Conservation (phyloP, 202 grass and related monocot species). For the Miscanthus sacchariflorus region DNA sequence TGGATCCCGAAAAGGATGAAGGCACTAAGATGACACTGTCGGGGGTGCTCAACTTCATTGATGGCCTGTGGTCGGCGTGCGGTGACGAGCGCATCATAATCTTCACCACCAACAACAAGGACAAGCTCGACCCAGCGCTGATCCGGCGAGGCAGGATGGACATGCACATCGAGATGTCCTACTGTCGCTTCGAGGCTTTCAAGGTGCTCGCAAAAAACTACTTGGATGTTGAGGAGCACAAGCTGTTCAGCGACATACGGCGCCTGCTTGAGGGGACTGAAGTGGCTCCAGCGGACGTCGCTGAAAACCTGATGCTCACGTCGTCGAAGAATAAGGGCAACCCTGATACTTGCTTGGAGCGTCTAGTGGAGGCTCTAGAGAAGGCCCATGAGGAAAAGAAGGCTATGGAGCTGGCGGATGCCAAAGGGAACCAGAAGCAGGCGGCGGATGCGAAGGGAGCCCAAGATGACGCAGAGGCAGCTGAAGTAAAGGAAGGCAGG, state of each 20-base stretch:
- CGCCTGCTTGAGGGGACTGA: constrained; percentile 40
- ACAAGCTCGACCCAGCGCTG: constrained; percentile 66
- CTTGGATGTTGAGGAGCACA: constrained; percentile 2
- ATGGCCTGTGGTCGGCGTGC: constrained; percentile 65
- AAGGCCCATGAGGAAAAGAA: too few relatives aligned
- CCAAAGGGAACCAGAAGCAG: too few relatives aligned
- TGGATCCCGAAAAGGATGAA: too few relatives aligned
- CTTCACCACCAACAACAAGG: constrained; percentile 70
- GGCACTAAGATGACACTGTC: constrained; percentile 63
- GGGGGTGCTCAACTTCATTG: constrained; percentile 70
- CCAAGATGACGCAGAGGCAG: too few relatives aligned
- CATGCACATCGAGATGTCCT: constrained; percentile 78
- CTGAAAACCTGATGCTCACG: constrained; percentile 46
- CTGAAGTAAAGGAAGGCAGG: too few relatives aligned
- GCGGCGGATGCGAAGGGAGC: too few relatives aligned
- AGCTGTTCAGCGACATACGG: constrained; percentile 22
- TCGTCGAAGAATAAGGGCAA: not conserved
- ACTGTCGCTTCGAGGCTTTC: constrained; percentile 52
- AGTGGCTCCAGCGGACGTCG: constrained; percentile 48
- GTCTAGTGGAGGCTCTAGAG: too few relatives aligned
- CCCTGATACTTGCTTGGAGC: too few relatives aligned
- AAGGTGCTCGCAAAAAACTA: constrained; percentile 49
- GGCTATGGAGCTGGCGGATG: too few relatives aligned
- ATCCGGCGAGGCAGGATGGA: constrained; percentile 72
- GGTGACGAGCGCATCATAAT: constrained; percentile 66